A percentile compares a stretch with the other conserved stretches of the same genome.
These are phyloP conservation scores for Fusarium sp. DNA, from an alignment of 2,329 filamentous ascomycete genomes.

Conservation along the genomic window DNA sequence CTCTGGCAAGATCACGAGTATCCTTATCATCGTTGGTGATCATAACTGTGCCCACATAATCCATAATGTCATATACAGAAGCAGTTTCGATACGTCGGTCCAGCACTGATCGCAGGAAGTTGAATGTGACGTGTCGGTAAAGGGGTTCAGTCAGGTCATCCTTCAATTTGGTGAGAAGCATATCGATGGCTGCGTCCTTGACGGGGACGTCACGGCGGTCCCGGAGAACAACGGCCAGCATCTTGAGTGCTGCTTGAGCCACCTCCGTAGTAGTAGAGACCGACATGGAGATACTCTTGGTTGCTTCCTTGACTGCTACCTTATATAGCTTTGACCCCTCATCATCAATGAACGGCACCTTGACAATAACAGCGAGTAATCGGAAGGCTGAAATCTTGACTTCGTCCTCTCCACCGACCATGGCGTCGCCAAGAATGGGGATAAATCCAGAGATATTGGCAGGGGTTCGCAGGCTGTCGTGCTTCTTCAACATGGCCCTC, in stretches of 20 bases:
- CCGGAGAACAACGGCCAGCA: slow-evolving; percentile 85
- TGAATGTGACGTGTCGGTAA: slow-evolving; percentile 92
- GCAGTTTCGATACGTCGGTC: slow-evolving; percentile 87
- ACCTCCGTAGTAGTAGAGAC: slow-evolving; percentile 84
- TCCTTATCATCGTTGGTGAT: slow-evolving; percentile 93
- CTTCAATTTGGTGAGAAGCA: slow-evolving; percentile 83
- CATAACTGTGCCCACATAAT: slow-evolving; percentile 92
- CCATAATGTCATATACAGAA: slow-evolving; percentile 89
- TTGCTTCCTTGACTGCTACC: slow-evolving; percentile 87
- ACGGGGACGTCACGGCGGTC: slow-evolving; percentile 81
- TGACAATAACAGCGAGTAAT: slow-evolving; percentile 85
- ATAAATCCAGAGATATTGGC: slow-evolving; percentile 87
- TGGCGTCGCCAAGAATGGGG: slow-evolving; percentile 87
- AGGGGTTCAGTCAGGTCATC: slow-evolving; percentile 93
- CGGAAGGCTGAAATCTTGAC: slow-evolving; percentile 90
- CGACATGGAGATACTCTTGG: slow-evolving; percentile 81
- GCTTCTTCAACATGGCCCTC: slow-evolving; percentile 85
- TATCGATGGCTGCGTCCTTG: slow-evolving; percentile 84
- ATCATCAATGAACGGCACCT: slow-evolving; percentile 82
- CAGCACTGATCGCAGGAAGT: slow-evolving; percentile 89
- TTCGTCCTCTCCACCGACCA: slow-evolving; percentile 88
- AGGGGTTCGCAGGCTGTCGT: slow-evolving; percentile 82
- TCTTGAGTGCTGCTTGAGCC: slow-evolving; percentile 87
- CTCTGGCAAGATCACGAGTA: slow-evolving; percentile 87
- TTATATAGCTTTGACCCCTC: slow-evolving; percentile 73